These are phyloP conservation scores for Mortierella sp. DNA, from an alignment of 371 early-diverging fungal genomes.

Conservation along the genomic window DNA sequence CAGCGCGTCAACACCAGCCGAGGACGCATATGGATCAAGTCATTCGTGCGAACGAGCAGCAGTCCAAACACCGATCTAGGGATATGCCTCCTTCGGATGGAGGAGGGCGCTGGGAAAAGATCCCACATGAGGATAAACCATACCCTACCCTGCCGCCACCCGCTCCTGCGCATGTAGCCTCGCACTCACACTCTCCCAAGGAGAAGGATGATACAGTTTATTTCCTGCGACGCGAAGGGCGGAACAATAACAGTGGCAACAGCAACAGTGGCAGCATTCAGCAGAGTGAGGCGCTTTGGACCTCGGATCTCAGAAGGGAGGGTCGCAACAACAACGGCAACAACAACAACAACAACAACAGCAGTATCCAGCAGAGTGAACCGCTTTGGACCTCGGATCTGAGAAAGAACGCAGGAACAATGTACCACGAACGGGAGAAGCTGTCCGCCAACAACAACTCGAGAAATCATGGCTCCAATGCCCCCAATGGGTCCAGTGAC, in stretches of 20 bases:
- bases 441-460: not conserved
- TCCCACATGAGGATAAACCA: slow-evolving; percentile 47
- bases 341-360: not conserved
- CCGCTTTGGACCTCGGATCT: slow-evolving; percentile 3
- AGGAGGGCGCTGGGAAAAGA: slow-evolving; percentile 53
- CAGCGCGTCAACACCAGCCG: slow-evolving; percentile 9
- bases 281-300: not conserved
- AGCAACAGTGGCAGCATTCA: not conserved
- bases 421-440: slow-evolving; percentile 48
- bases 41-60: slow-evolving; percentile 9
- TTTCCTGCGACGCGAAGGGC: slow-evolving; percentile 37
- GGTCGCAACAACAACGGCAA: too few species aligned
- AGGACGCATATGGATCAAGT: slow-evolving; percentile 53
- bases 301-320: not conserved
- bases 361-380: not conserved
- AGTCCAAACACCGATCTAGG: slow-evolving; percentile 17
- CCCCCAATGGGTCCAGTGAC: slow-evolving; percentile 8
- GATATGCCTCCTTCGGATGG: slow-evolving; percentile 22
- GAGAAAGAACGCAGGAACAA: slow-evolving; percentile 11
- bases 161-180: not conserved
- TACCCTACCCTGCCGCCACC: slow-evolving; percentile 28
- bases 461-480: not conserved
- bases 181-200: slow-evolving; percentile 31
- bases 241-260: not conserved
- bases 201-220: slow-evolving; percentile 47